Percentiles rank a stretch among this genome's conserved stretches.
Conservation (phyloP, 371 early-diverging fungal species). For the Synchytrium microbalum region DNA sequence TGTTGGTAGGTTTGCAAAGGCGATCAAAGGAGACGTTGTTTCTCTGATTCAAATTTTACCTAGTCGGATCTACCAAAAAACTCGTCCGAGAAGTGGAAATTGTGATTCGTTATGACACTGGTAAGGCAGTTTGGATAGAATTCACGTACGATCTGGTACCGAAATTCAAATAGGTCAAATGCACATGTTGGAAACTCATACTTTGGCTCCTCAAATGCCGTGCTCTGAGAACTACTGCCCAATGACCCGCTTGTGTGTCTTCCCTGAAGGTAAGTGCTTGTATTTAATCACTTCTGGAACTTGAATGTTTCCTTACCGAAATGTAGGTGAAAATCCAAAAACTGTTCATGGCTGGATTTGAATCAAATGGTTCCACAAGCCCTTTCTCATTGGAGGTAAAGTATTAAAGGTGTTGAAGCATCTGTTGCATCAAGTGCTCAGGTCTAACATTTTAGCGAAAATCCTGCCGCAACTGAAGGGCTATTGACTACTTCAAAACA, state of each 20-base stretch:
- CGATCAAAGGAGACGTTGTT: background rate
- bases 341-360: background rate
- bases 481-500: no score
- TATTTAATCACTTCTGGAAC: background rate
- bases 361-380: background rate
- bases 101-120: background rate
- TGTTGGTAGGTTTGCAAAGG: background rate
- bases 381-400: background rate
- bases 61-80: background rate
- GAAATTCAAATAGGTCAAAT: no score
- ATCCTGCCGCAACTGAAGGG: no score
- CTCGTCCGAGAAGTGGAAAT: background rate
- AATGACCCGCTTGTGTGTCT: background rate
- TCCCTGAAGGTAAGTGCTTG: background rate
- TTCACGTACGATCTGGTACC: no score
- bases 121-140: no score
- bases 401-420: no score
- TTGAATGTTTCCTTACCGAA: background rate
- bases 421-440: no score
- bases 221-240: background rate
- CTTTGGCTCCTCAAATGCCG: background rate
- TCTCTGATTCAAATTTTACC: no score
- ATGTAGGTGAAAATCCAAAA: background rate
- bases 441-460: no score
- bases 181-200: background rate